Evolutionary conservation across 2,329 filamentous ascomycete genomes (phyloP).

Genomic region (Aschersonia sp.): DNA sequence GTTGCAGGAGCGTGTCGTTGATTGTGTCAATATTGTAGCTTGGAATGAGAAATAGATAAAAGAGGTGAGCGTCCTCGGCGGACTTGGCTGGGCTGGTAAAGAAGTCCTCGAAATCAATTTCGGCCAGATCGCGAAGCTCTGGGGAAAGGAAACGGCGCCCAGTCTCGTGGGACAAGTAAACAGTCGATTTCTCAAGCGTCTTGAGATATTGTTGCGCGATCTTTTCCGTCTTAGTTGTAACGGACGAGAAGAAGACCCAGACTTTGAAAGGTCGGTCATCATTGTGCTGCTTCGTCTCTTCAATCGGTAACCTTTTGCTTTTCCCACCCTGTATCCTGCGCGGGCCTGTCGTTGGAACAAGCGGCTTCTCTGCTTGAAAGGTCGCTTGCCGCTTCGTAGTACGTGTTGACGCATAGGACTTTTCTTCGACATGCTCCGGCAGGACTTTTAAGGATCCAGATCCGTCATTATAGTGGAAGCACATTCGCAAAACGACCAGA

Average conservation of each 20-base stretch:
- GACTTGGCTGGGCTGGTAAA: slow-evolving; percentile 64
- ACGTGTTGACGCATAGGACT: slow-evolving; percentile 4
- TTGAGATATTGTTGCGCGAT: slow-evolving; percentile 51
- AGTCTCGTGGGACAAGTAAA: slow-evolving; percentile 26
- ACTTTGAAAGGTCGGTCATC: slow-evolving; percentile 44
- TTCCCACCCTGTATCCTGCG: slow-evolving; percentile 27
- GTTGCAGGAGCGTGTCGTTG: slow-evolving; percentile 73
- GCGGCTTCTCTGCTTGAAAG: slow-evolving; percentile 10
- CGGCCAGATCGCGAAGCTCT: slow-evolving; percentile 60
- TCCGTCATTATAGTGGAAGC: slow-evolving; percentile 22
- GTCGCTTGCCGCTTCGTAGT: not conserved
- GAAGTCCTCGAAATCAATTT: slow-evolving; percentile 86
- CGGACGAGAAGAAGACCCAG: slow-evolving; percentile 76
- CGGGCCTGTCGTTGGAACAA: slow-evolving; percentile 25
- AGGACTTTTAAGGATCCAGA: slow-evolving; percentile 21
- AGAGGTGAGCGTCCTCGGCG: slow-evolving; percentile 40
- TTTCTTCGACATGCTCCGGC: slow-evolving; percentile 17
- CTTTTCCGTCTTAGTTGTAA: slow-evolving; percentile 71
- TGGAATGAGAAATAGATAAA: slow-evolving; percentile 77
- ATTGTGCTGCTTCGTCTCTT: slow-evolving; percentile 12
- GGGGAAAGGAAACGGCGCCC: slow-evolving; percentile 35
- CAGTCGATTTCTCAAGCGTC: slow-evolving; percentile 35
- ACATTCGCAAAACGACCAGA: slow-evolving; percentile 25
- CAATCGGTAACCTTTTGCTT: slow-evolving; percentile 13
- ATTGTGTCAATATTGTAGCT: slow-evolving; percentile 94